Percentiles rank a stretch among this genome's conserved stretches.
These are phyloP conservation scores for Brassica juncea DNA, from an alignment of 345 rosid species.

Conservation along the genomic window DNA sequence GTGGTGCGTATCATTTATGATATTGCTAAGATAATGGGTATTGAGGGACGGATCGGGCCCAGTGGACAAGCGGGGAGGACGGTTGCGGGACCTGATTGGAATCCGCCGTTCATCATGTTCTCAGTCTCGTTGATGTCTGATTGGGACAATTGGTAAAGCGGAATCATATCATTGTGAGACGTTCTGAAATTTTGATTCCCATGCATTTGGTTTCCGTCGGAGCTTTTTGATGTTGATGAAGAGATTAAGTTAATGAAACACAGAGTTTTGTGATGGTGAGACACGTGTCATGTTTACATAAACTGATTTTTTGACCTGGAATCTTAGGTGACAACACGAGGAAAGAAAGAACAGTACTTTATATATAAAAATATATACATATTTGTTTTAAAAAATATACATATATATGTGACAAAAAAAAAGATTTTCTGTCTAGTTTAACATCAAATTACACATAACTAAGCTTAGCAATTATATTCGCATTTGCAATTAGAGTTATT, in stretches of 20 bases:
- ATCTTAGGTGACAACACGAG: too few species aligned
- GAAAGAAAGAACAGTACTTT: too few species aligned
- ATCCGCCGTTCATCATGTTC: constrained; percentile 73
- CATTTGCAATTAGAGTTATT: constrained; percentile 1
- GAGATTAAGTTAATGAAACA: background rate
- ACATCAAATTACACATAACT: background rate
- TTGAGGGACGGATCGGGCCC: constrained; percentile 75
- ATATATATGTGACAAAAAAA: background rate
- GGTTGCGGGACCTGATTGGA: constrained; percentile 65
- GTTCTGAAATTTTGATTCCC: constrained; percentile 29
- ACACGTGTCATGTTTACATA: too few species aligned
- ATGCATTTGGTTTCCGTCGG: background rate
- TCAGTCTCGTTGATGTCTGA: constrained; percentile 99
- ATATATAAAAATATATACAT: too few species aligned
- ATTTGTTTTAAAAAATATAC: too few species aligned
- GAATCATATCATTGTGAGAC: constrained; percentile 84
- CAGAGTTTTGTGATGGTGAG: too few species aligned
- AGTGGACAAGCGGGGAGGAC: constrained; percentile 85
- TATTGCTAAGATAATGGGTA: constrained; percentile 39
- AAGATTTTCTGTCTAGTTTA: background rate
- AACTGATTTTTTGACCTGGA: too few species aligned
- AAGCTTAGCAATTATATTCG: background rate
- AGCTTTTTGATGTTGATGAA: background rate
- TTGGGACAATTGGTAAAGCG: constrained; percentile 79
- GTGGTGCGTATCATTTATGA: too few species aligned